Evolutionary conservation across 495 filamentous ascomycete species (phyloP), one percentile per base, ranked within the genome.

Genomic region (Neurospora pannonica): DNA sequence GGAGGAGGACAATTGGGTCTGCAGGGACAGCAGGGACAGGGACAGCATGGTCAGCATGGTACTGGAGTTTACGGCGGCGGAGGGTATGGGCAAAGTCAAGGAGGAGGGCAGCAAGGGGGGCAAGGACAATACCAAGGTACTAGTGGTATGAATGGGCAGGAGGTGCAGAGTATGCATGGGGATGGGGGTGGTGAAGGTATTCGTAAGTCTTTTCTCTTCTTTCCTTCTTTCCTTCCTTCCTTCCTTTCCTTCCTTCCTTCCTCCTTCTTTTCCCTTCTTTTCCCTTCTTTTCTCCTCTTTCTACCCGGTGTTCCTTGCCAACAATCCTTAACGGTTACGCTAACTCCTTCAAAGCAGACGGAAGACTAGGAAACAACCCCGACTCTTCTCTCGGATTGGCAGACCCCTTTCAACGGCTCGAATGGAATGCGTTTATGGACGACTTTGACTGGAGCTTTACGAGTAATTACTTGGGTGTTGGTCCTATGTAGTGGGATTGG

Each of bases 361-460:
- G 54, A 36, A 70, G 77, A 28, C 70, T 74, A 0, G 76, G 75
- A 21, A 54, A 74, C 8, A 54, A 73, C 8, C 73, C 13, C 42
- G 78, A 80, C 4, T 67, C 54, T 28, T 34, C 54, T 67, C 28
- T 28, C 38, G 77, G 75, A 13, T 46, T 80, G 62, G 72, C 78
- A 4, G 83, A 83, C 71, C 74, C 81, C 4, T 75, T 83, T 67
- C 79, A 78, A 62, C 74, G 78, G 72, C 82, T 85, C 70, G 84
- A 85, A 48, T 85, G 83, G 83, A 81, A 81, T 24, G 77, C 78
- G 13, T 85, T 85, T 46, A 82, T 85, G 82, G 83, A 84, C 70
- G 84, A 85, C 70, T 85, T 85, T 54, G 83, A 85, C 54, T 85
- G 83, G 84, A 83, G 76, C 70, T 84, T 83, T 74, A 82, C 82